Conservation (phyloP, 2,329 filamentous ascomycete genomes). For the Aspergillus sp. region DNA sequence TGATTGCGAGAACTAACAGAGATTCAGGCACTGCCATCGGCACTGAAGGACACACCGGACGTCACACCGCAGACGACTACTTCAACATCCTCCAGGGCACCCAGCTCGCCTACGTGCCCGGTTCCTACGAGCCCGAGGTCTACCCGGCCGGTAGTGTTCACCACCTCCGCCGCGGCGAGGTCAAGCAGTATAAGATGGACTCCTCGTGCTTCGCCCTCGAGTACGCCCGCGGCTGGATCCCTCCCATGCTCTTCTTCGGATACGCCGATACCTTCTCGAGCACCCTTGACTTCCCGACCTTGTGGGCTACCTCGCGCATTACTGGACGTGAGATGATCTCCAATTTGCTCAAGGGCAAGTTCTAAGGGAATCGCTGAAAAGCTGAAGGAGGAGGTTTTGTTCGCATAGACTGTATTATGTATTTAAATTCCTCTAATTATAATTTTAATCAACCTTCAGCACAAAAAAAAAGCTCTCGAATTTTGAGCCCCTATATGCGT, state of each 20-base stretch:
- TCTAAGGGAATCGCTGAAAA: constrained; percentile 47
- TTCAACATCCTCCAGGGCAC: constrained; percentile 73
- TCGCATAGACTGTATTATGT: constrained; percentile 6
- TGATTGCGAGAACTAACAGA: background rate
- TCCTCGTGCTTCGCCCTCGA: constrained; percentile 40
- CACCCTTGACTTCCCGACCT: constrained; percentile 80
- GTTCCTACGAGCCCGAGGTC: constrained; percentile 37
- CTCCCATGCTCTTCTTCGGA: constrained; percentile 87
- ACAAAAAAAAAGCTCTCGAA: background rate
- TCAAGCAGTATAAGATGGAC: constrained; percentile 67
- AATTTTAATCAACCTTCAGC: background rate
- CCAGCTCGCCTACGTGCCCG: constrained; percentile 40
- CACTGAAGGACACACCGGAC: constrained; percentile 84
- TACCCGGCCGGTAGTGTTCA: constrained; percentile 41
- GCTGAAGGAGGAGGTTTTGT: background rate
- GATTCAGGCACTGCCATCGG: constrained; percentile 50
- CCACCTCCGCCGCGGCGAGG: constrained; percentile 59
- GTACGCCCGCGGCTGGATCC: constrained; percentile 72
- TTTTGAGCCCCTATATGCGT: background rate
- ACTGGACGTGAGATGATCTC: constrained; percentile 74
- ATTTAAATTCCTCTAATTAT: constrained; percentile 1
- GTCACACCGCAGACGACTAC: constrained; percentile 91
- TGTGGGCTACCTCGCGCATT: constrained; percentile 74
- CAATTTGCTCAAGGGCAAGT: constrained; percentile 70
- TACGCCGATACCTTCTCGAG: constrained; percentile 77